Evolutionary conservation across 1,284 basidiomycete genomes (phyloP), one percentile per base, ranked within the genome.

Genomic region (Cutaneotrichosporon sp.): DNA sequence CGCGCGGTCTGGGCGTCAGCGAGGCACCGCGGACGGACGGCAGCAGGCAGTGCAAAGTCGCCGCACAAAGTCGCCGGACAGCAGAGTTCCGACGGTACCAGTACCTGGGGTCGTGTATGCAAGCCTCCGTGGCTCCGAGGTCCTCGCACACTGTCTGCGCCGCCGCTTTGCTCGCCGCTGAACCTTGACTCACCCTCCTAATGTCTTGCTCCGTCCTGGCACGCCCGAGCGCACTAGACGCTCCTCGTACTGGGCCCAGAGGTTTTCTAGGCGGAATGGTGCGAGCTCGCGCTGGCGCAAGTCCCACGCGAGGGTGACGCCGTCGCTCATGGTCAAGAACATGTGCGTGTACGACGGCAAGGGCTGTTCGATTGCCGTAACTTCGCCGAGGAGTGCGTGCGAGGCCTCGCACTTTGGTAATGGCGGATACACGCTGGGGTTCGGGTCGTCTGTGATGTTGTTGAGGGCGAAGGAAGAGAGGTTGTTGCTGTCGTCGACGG

Each of bases 191-290:
- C 59, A 76, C 74, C 70, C 77, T 50, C 78, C 78, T 7, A 75
- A 45, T 4, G 76, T 70, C 34, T 68, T 74, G 8, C 73, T 72
- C 4, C 78, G 72, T 15, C 75, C 77, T 1, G 80, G 79, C 30
- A 84, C 76, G 7, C 84, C 83, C 46, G 78, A 82, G 10, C 82
- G 76, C 26, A 79, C 64, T 51, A 84, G 73, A 54, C 85, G 81
- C 55, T 85, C 81, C 67, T 91, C 85, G 64, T 89, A 85, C 42
- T 83, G 66, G 46, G 77, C 79, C 89, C 89, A 91, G 58, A 86
- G 76, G 65, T 88, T 88, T 0, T 83, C 83, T 40, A 87, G 80
- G 17, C 74, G 78, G 64, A 84, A 88, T 51, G 60, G 58, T 2
- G 87, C 87, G 56, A 84, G 78, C 26, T 80, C 76, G 20, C 81